Evolutionary conservation across 139 green algal genomes (phyloP).

Genomic region (Coccomyxa sp.): DNA sequence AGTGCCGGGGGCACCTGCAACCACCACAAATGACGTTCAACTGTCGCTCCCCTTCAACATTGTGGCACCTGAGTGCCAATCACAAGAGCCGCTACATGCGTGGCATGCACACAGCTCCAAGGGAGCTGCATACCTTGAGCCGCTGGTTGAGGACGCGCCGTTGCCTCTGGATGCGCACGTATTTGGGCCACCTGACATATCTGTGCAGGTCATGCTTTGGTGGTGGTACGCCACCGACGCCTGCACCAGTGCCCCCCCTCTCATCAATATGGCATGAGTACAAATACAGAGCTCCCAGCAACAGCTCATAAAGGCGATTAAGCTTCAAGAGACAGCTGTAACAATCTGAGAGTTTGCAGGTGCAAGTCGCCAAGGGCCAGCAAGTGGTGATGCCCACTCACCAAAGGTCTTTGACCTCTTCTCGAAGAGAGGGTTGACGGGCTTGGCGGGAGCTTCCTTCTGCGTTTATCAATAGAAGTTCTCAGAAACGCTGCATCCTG

Average conservation of each 20-base stretch:
- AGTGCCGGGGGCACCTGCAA: constrained; percentile 71
- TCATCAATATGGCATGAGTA: background rate
- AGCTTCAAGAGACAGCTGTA: background rate
- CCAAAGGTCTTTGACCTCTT: constrained; percentile 90
- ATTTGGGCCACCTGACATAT: constrained; percentile 99
- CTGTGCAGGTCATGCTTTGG: constrained; percentile 91
- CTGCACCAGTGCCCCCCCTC: constrained; percentile 28
- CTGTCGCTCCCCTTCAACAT: background rate
- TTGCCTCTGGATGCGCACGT: constrained; percentile 97
- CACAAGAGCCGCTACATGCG: background rate
- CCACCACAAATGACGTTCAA: background rate
- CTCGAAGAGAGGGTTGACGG: constrained; percentile 93
- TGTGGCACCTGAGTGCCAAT: background rate
- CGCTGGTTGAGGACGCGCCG: constrained; percentile 91
- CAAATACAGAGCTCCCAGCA: background rate
- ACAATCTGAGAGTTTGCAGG: background rate
- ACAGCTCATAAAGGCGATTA: background rate
- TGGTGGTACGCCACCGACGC: constrained; percentile 79
- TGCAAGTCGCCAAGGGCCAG: background rate
- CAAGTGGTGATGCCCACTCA: constrained; percentile 21
- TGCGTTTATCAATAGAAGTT: constrained; percentile 12
- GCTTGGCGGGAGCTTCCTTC: constrained; percentile 47
- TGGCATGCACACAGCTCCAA: background rate
- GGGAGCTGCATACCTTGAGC: constrained; percentile 65
- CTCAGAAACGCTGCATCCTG: background rate